Evolutionary conservation across 768 basidiomycete genomes (phyloP).

Genomic region (Lactarius indigo): DNA sequence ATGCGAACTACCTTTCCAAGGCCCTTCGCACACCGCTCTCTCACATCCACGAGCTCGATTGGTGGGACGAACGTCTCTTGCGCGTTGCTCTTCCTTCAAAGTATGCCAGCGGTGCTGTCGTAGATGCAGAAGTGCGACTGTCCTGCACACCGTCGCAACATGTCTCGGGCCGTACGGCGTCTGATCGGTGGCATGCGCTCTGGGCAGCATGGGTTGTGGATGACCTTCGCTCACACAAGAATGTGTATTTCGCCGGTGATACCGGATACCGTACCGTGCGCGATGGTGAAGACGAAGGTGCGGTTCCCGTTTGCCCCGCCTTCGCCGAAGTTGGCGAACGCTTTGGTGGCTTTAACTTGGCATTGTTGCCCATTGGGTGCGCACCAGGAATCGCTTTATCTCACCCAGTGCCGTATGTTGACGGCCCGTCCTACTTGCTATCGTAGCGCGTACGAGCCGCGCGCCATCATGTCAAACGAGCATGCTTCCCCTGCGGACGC

Average conservation of each 20-base stretch:
- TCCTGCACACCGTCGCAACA: conserved; percentile 67
- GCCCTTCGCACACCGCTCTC: conserved; percentile 32
- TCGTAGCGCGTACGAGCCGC: conserved; percentile 56
- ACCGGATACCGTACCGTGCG: conserved; percentile 57
- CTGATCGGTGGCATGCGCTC: conserved; percentile 53
- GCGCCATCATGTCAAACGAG: conserved; percentile 51
- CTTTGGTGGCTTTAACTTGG: conserved; percentile 63
- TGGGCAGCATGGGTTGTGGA: conserved; percentile 69
- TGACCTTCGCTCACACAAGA: conserved; percentile 45
- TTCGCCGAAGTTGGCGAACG: conserved; percentile 66
- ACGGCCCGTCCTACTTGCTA: not conserved
- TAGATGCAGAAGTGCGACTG: conserved; percentile 39
- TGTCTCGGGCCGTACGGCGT: conserved; percentile 46
- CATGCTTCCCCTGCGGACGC: conserved; percentile 68
- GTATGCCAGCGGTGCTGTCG: not conserved
- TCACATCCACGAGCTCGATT: conserved; percentile 45
- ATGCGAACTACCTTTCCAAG: conserved; percentile 33
- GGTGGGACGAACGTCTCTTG: conserved; percentile 41
- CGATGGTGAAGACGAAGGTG: conserved; percentile 45
- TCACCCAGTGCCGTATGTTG: not conserved
- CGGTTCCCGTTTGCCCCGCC: conserved; percentile 60
- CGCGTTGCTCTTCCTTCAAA: conserved; percentile 30
- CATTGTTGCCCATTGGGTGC: conserved; percentile 68
- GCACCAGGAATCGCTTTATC: conserved; percentile 12
- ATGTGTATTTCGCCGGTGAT: conserved; percentile 68